phyloP scores from a whole-genome alignment of 768 basidiomycete genomes.

The Punctularia strigosozonata region DNA sequence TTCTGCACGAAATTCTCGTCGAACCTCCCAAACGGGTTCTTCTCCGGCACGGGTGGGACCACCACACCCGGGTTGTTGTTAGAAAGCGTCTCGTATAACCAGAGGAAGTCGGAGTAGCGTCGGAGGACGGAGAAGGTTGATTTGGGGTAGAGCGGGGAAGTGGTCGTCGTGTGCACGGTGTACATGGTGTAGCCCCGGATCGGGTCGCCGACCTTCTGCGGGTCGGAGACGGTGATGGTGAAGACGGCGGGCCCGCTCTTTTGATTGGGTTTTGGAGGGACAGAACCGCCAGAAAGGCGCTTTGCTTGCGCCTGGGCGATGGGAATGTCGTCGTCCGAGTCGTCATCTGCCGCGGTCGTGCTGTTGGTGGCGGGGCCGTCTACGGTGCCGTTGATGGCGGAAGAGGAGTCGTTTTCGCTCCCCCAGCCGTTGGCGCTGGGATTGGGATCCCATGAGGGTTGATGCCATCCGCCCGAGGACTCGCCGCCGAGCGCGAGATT shows the following conservation, averaged over 20 bases:
- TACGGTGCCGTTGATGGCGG: constrained; percentile 14
- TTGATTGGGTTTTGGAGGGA: constrained; percentile 15
- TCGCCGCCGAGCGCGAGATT: constrained; percentile 39
- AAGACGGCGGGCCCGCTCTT: constrained; percentile 60
- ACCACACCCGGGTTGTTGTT: constrained; percentile 93
- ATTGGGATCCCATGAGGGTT: background rate
- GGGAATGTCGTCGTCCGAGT: constrained; percentile 60
- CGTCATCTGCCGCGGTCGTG: constrained; percentile 27
- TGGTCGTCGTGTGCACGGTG: constrained; percentile 90
- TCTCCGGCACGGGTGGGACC: constrained; percentile 94
- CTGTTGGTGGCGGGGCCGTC: constrained; percentile 8
- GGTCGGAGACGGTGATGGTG: constrained; percentile 87
- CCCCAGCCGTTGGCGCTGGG: background rate
- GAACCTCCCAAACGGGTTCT: constrained; percentile 88
- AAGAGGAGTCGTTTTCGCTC: constrained; percentile 1
- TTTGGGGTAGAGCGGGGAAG: constrained; percentile 74
- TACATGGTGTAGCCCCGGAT: constrained; percentile 93
- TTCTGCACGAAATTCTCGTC: constrained; percentile 87
- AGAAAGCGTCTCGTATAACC: constrained; percentile 85
- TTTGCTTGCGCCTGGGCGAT: constrained; percentile 31
- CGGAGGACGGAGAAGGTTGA: constrained; percentile 85
- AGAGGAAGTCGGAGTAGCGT: constrained; percentile 96
- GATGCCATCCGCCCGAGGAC: constrained; percentile 41
- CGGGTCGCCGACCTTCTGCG: constrained; percentile 94
- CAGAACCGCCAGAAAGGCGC: constrained; percentile 5